Conservation (phyloP, 164 flowering plant genomes). For the Liquidambar formosana region DNA sequence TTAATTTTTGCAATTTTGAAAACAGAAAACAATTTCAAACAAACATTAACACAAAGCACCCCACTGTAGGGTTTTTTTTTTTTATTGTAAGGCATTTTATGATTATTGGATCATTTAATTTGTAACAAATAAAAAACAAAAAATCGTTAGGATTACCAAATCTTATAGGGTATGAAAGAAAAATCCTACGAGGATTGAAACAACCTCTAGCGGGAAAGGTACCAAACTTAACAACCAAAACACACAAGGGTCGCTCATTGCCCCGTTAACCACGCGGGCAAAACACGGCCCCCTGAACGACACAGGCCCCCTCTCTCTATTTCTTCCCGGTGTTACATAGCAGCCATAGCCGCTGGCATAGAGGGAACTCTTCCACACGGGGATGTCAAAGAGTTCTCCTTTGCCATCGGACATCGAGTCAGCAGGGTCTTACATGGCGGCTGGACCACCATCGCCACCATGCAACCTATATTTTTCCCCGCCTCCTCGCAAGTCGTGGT, state of each 20-base stretch:
- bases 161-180: too few species aligned
- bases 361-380: not conserved
- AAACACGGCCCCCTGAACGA: not conserved
- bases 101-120: too few species aligned
- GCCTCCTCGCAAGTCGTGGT: conserved; percentile 27
- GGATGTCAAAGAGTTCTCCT: conserved; percentile 24
- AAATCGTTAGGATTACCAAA: too few species aligned
- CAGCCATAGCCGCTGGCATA: not conserved
- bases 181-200: too few species aligned
- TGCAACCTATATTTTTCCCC: conserved; percentile 2
- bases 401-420: conserved; percentile 12
- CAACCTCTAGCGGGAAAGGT: conserved; percentile 2
- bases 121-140: too few species aligned
- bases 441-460: conserved; percentile 11
- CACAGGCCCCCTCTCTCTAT: not conserved
- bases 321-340: not conserved
- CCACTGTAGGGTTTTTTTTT: too few species aligned
- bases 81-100: too few species aligned
- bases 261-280: not conserved
- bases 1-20: too few species aligned
- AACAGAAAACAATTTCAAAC: too few species aligned
- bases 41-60: too few species aligned
- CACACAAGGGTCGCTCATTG: conserved; percentile 5
- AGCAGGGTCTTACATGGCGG: not conserved
- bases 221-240: conserved; percentile 16